phyloP scores from a whole-genome alignment of 2,329 filamentous ascomycete genomes.

The Ascochyta koolunga region DNA sequence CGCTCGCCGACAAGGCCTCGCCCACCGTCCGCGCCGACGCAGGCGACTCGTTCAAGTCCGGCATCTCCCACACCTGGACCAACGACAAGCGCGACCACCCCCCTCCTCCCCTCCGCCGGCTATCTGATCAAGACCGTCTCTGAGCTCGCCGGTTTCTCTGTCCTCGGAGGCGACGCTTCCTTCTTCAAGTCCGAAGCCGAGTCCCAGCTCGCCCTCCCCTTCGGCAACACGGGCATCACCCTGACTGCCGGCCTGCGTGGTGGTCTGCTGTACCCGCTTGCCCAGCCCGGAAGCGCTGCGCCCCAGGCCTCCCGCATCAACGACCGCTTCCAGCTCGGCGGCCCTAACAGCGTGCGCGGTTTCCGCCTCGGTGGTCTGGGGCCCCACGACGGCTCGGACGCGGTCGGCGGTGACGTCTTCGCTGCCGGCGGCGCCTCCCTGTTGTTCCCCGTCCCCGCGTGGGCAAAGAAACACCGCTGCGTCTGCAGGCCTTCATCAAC shows the following conservation, averaged over 20 bases:
- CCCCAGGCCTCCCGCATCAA: conserved; percentile 79
- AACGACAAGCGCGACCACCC: conserved; percentile 83
- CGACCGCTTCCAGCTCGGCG: conserved; percentile 93
- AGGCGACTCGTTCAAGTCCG: conserved; percentile 89
- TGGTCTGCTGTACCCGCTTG: conserved; percentile 82
- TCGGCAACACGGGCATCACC: conserved; percentile 78
- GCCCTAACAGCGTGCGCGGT: conserved; percentile 91
- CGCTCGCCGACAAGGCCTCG: conserved; percentile 75
- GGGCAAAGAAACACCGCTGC: conserved; percentile 80
- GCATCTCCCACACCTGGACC: conserved; percentile 79
- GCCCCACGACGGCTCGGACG: conserved; percentile 82
- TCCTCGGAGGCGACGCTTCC: conserved; percentile 85
- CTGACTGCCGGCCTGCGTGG: conserved; percentile 81
- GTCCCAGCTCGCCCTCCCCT: conserved; percentile 74
- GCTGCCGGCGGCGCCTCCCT: conserved; percentile 87
- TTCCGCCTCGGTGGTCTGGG: conserved; percentile 91
- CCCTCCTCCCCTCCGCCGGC: conserved; percentile 81
- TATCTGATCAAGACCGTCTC: conserved; percentile 78
- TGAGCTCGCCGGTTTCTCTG: conserved; percentile 87
- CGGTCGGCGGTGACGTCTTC: conserved; percentile 89
- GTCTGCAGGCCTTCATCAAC: conserved; percentile 90
- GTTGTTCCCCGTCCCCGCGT: conserved; percentile 83
- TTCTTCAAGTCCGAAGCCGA: conserved; percentile 94
- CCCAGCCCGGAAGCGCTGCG: conserved; percentile 61
- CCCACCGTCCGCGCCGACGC: conserved; percentile 83